phyloP scores from a whole-genome alignment of 2,329 filamentous ascomycete species.

The Orbilia javanica region DNA sequence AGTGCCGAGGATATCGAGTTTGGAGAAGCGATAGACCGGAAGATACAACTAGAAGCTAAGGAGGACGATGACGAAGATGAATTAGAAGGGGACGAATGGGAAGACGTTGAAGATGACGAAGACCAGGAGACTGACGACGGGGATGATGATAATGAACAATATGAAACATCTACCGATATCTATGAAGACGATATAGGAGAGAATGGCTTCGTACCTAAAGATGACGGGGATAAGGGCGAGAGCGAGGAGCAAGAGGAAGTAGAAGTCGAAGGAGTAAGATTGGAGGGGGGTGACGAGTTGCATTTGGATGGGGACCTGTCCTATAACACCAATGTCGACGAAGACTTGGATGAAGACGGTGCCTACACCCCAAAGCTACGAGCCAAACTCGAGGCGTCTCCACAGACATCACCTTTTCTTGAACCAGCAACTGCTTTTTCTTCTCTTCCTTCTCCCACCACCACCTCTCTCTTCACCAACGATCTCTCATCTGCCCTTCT shows the following conservation, averaged over 20 bases:
- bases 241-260: background rate
- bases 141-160: background rate
- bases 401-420: conserved; percentile 37
- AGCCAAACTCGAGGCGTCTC: conserved; percentile 51
- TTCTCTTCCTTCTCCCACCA: background rate
- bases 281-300: background rate
- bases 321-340: conserved; percentile 10
- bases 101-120: conserved; percentile 14
- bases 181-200: conserved; percentile 13
- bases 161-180: conserved; percentile 1
- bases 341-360: conserved; percentile 39
- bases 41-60: background rate
- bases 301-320: background rate
- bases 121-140: conserved; percentile 7
- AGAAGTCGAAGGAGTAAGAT: background rate
- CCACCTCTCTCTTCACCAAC: background rate
- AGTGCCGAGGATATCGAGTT: conserved; percentile 22
- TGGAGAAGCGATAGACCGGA: background rate
- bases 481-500: background rate
- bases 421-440: conserved; percentile 15
- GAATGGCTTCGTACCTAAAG: background rate
- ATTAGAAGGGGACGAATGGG: conserved; percentile 10
- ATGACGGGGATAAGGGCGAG: background rate
- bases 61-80: conserved; percentile 6
- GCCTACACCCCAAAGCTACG: conserved; percentile 47